Evolutionary conservation across 2,329 filamentous ascomycete species (phyloP).

Genomic region (Cadophora gregata): DNA sequence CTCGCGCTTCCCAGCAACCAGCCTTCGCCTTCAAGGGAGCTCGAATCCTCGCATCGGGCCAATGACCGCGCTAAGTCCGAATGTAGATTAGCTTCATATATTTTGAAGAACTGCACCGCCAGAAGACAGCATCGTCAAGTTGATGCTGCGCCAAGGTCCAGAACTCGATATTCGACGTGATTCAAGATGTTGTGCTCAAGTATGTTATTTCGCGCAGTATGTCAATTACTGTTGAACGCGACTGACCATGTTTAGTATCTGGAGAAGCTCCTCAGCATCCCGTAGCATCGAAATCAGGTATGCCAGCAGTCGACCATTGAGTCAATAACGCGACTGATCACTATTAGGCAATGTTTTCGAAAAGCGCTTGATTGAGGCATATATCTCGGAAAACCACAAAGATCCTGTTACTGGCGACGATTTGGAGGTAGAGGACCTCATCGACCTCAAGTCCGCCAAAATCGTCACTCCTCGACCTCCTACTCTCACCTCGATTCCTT

Average conservation of each 20-base stretch:
- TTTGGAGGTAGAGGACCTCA: constrained; percentile 80
- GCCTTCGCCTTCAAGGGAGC: too few species aligned
- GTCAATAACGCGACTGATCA: constrained; percentile 32
- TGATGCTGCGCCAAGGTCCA: constrained; percentile 38
- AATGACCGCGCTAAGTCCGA: neutral
- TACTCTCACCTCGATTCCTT: constrained; percentile 93
- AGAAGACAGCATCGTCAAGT: constrained; percentile 21
- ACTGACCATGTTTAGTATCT: constrained; percentile 68
- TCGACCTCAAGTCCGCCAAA: constrained; percentile 83
- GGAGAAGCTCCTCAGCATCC: constrained; percentile 95
- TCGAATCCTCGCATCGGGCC: neutral
- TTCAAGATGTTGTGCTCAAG: constrained; percentile 68
- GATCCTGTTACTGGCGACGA: constrained; percentile 91
- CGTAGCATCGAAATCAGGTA: constrained; percentile 93
- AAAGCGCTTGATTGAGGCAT: constrained; percentile 92
- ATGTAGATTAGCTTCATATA: constrained; percentile 17
- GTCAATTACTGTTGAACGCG: constrained; percentile 32
- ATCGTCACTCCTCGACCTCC: constrained; percentile 89
- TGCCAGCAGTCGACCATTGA: constrained; percentile 45
- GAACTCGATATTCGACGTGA: constrained; percentile 32
- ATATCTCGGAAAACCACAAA: constrained; percentile 90
- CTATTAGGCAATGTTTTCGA: constrained; percentile 84
- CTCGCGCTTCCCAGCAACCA: too few species aligned
- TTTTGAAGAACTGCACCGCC: constrained; percentile 25
- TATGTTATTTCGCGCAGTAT: constrained; percentile 50